Evolutionary conservation across 208 protist genomes (phyloP).

Genomic region (Naegleria gruberi): DNA sequence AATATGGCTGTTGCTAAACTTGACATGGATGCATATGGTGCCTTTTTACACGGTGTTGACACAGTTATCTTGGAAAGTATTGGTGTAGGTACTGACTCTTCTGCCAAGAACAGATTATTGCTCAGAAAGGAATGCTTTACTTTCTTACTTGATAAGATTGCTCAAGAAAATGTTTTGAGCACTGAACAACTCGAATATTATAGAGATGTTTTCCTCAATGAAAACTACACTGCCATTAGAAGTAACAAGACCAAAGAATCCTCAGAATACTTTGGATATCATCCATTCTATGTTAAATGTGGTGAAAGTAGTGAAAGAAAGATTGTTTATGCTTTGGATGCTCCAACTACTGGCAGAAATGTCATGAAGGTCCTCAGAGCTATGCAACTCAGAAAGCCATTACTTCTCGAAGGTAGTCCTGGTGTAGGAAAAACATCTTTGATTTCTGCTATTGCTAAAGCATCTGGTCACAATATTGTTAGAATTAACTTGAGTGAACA

Average conservation of each 20-base stretch:
- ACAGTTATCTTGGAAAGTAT: constrained; percentile 91
- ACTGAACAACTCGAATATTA: not conserved
- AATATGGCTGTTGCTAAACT: constrained; percentile 13
- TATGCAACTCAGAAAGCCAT: constrained; percentile 70
- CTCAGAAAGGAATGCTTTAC: constrained; percentile 14
- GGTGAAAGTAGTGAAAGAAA: constrained; percentile 41
- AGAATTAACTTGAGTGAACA: constrained; percentile 99
- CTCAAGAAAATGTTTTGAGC: not conserved
- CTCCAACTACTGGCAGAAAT: constrained; percentile 91
- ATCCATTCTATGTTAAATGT: constrained; percentile 31
- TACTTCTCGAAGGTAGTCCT: constrained; percentile 94
- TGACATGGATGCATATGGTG: constrained; percentile 32
- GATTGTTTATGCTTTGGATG: constrained; percentile 79
- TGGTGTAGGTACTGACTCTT: constrained; percentile 65
- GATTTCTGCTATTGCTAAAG: constrained; percentile 84
- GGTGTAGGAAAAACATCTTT: constrained; percentile 94
- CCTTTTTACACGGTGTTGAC: constrained; percentile 88
- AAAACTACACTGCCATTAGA: not conserved
- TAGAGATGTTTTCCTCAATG: not conserved
- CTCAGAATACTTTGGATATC: constrained; percentile 20
- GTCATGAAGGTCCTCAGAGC: constrained; percentile 87
- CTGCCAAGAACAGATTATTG: not conserved
- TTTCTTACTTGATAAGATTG: constrained; percentile 23
- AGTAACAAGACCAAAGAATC: not conserved
- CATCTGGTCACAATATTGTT: constrained; percentile 73